These are phyloP conservation scores for Eryngium alpinum DNA, from an alignment of 140 eudicot species.

Conservation along the genomic window DNA sequence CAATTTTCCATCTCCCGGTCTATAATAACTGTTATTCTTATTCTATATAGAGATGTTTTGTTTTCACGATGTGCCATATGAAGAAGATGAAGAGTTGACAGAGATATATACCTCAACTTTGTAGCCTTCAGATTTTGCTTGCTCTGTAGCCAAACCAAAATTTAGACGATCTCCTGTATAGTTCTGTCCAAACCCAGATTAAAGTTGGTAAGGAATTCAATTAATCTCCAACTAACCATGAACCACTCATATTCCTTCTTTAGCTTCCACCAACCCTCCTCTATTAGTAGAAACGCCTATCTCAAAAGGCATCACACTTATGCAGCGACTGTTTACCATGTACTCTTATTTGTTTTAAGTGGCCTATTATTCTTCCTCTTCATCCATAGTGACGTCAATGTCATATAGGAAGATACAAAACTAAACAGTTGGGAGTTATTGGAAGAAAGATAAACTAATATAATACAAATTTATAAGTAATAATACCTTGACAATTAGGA, in stretches of 20 bases:
- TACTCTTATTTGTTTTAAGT: constrained; percentile 12
- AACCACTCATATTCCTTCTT: constrained; percentile 3
- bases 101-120: constrained; percentile 68
- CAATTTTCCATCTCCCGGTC: not conserved
- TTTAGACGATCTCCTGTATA: constrained; percentile 91
- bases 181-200: constrained; percentile 42
- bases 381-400: not conserved
- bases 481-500: constrained; percentile 84
- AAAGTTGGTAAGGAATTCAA: not conserved
- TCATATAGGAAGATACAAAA: not conserved
- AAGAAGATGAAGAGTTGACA: not conserved
- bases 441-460: not conserved
- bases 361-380: not conserved
- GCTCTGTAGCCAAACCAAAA: constrained; percentile 96
- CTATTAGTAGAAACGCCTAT: not conserved
- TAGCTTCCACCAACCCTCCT: constrained; percentile 11
- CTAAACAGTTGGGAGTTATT: constrained; percentile 9
- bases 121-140: constrained; percentile 96
- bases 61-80: not conserved
- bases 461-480: constrained; percentile 1
- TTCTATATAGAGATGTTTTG: not conserved
- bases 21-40: not conserved
- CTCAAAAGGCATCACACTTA: not conserved
- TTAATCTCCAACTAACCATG: not conserved
- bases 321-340: not conserved